phyloP scores from a whole-genome alignment of 1,284 basidiomycete genomes.

The Phellinidium pouzarii region DNA sequence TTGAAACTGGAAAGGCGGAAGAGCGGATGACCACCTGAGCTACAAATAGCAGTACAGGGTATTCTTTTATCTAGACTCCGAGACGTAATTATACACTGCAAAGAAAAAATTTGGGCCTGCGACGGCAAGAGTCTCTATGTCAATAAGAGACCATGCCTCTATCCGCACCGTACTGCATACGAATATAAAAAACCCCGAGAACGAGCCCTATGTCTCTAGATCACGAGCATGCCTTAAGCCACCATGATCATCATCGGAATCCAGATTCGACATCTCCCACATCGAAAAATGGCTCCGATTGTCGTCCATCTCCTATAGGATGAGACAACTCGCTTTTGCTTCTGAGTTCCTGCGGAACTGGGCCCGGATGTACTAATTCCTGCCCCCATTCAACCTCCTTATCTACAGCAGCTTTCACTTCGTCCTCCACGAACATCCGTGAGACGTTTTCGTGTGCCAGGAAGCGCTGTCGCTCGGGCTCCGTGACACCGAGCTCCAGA shows the following conservation, averaged over 20 bases:
- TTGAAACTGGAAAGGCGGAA: too few relatives aligned
- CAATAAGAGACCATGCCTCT: too few relatives aligned
- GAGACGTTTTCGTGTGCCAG: background rate
- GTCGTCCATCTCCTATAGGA: background rate
- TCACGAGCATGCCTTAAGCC: background rate
- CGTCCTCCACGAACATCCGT: background rate
- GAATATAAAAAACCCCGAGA: too few relatives aligned
- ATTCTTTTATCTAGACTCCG: too few relatives aligned
- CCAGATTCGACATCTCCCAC: background rate
- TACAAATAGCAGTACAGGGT: too few relatives aligned
- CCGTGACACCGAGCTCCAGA: conserved; percentile 7
- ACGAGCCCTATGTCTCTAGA: too few relatives aligned
- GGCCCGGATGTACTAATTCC: background rate
- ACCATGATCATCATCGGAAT: background rate
- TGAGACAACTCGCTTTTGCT: conserved; percentile 1
- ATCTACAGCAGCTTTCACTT: background rate
- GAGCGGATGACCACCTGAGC: too few relatives aligned
- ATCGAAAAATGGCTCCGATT: background rate
- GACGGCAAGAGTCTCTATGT: too few relatives aligned
- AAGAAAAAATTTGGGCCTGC: too few relatives aligned
- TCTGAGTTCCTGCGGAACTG: background rate
- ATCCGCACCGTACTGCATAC: too few relatives aligned
- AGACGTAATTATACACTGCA: too few relatives aligned
- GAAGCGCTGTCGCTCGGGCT: conserved; percentile 6
- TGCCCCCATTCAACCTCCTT: background rate